Percentiles rank a stretch among this genome's conserved stretches.
Evolutionary conservation across 805 yeast species (phyloP).

Genomic region (Wickerhamiella azymoides): DNA sequence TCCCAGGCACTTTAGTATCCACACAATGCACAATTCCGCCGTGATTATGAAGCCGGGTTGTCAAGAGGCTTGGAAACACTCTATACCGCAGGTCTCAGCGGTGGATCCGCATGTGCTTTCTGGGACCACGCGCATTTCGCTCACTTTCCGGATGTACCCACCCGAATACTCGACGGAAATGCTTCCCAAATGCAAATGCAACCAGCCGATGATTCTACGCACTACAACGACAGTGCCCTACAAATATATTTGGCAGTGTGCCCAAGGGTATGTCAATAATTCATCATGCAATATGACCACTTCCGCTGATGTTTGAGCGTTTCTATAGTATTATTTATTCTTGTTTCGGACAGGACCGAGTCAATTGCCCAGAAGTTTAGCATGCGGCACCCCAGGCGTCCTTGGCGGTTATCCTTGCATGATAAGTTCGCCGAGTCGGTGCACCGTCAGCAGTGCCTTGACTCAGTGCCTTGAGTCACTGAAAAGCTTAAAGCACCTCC

Average conservation of each 20-base stretch:
- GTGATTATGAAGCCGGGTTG: slow-evolving; percentile 66
- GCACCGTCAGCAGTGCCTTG: too few species aligned
- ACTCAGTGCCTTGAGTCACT: neutral
- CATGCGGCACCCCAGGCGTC: too few species aligned
- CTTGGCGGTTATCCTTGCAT: too few species aligned
- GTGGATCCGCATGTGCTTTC: slow-evolving; percentile 35
- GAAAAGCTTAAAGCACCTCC: neutral
- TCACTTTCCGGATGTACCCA: slow-evolving; percentile 50
- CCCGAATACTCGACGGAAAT: slow-evolving; percentile 27
- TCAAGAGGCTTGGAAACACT: slow-evolving; percentile 62
- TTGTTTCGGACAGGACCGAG: too few species aligned
- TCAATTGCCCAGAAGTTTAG: too few species aligned
- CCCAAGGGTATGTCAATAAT: slow-evolving; percentile 22
- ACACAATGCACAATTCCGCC: slow-evolving; percentile 57
- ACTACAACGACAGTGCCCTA: slow-evolving; percentile 35
- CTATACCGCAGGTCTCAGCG: slow-evolving; percentile 34
- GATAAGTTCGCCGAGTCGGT: too few species aligned
- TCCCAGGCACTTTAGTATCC: slow-evolving; percentile 34
- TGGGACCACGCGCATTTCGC: slow-evolving; percentile 41
- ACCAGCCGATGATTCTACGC: slow-evolving; percentile 38
- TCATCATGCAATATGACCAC: slow-evolving; percentile 17
- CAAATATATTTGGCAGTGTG: slow-evolving; percentile 56
- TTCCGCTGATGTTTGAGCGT: neutral
- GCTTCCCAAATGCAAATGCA: slow-evolving; percentile 32
- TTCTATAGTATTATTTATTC: too few species aligned